Evolutionary conservation across 148 eudicot species (phyloP).

Genomic region (Amaranthus cruentus): DNA sequence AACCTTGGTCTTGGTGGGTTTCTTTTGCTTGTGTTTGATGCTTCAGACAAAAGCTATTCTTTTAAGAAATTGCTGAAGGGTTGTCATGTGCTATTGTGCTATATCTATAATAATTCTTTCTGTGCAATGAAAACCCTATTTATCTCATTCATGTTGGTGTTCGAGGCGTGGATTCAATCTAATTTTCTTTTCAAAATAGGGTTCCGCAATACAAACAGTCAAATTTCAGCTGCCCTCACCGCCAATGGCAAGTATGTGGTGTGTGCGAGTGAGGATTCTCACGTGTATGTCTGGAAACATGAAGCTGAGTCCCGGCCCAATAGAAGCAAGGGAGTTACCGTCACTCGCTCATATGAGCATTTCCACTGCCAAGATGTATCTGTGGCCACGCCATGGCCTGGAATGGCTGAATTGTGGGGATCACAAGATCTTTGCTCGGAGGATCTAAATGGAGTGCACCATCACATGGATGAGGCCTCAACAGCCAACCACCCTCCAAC

Average conservation of each 20-base stretch:
- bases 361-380: slow-evolving; percentile 85
- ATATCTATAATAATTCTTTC: not conserved
- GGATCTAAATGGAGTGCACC: slow-evolving; percentile 32
- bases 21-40: not conserved
- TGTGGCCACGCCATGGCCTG: slow-evolving; percentile 86
- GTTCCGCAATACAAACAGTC: slow-evolving; percentile 83
- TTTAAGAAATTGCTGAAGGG: not conserved
- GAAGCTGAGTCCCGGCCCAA: slow-evolving; percentile 71
- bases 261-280: slow-evolving; percentile 87
- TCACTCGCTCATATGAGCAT: slow-evolving; percentile 66
- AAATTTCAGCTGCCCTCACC: slow-evolving; percentile 74
- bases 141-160: not conserved
- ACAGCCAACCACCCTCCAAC: slow-evolving; percentile 65
- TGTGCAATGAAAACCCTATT: not conserved
- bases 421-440: slow-evolving; percentile 31
- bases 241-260: slow-evolving; percentile 75
- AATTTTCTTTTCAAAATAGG: slow-evolving; percentile 37
- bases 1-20: not conserved
- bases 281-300: slow-evolving; percentile 81
- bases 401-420: slow-evolving; percentile 39
- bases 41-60: not conserved
- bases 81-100: not conserved
- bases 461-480: slow-evolving; percentile 40
- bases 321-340: slow-evolving; percentile 64
- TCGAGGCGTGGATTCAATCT: not conserved